Percentiles rank a stretch among this genome's conserved stretches.
These are phyloP conservation scores for Ceratonia siliqua DNA, from an alignment of 306 rosid species.

Conservation along the genomic window DNA sequence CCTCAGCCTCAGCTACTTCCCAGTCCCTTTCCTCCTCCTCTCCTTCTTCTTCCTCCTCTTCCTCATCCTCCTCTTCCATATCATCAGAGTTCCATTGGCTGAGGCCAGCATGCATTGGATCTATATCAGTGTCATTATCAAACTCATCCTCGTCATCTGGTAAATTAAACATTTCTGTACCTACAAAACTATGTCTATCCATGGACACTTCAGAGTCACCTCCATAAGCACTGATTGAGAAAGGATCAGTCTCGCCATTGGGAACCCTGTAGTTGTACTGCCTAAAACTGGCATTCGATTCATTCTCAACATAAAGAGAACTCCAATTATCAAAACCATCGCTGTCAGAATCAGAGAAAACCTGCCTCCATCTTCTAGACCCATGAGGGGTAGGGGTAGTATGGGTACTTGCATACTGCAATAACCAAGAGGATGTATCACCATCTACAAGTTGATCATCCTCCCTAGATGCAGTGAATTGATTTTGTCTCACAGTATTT, in stretches of 20 bases:
- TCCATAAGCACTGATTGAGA: slow-evolving; percentile 71
- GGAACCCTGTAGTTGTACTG: slow-evolving; percentile 44
- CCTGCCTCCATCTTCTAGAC: slow-evolving; percentile 72
- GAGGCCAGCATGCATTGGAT: slow-evolving; percentile 91
- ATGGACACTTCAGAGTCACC: slow-evolving; percentile 87
- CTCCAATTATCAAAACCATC: slow-evolving; percentile 72
- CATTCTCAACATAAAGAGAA: slow-evolving; percentile 72
- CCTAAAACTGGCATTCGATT: slow-evolving; percentile 69
- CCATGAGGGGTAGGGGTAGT: slow-evolving; percentile 72
- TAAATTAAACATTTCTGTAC: slow-evolving; percentile 50
- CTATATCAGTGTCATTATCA: slow-evolving; percentile 84
- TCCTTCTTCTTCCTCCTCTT: slow-evolving; percentile 29
- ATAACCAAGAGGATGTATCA: slow-evolving; percentile 46
- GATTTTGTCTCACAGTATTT: slow-evolving; percentile 51
- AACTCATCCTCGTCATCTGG: slow-evolving; percentile 52
- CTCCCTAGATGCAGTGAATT: slow-evolving; percentile 44
- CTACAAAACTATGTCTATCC: slow-evolving; percentile 73
- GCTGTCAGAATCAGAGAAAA: slow-evolving; percentile 74
- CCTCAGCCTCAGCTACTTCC: slow-evolving; percentile 60
- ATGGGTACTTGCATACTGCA: slow-evolving; percentile 59
- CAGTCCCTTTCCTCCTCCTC: slow-evolving; percentile 53
- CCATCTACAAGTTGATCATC: slow-evolving; percentile 58
- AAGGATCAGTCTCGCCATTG: slow-evolving; percentile 64
- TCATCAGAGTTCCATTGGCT: slow-evolving; percentile 71
- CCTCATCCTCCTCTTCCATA: slow-evolving; percentile 45